These are phyloP conservation scores for Xylaria sp. DNA, from an alignment of 2,329 filamentous ascomycete genomes.

Conservation along the genomic window DNA sequence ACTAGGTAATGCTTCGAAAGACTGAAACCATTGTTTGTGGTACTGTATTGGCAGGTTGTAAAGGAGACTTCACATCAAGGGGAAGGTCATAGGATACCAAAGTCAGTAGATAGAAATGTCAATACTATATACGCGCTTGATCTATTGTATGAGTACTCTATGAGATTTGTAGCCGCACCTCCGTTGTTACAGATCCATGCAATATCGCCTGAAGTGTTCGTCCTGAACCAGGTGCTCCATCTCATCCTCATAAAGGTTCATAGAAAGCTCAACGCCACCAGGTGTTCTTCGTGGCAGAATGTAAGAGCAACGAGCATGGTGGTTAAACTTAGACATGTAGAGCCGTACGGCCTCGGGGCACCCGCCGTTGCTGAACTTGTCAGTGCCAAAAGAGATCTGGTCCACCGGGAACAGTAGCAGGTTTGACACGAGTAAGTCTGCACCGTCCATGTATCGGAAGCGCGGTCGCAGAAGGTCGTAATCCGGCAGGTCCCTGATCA, in stretches of 20 bases:
- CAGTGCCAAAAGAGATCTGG: constrained; percentile 22
- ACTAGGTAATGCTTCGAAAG: neutral
- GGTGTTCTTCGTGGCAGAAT: constrained; percentile 30
- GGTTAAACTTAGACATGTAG: constrained; percentile 29
- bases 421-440: constrained; percentile 26
- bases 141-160: neutral
- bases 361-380: constrained; percentile 32
- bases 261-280: constrained; percentile 36
- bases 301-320: constrained; percentile 15
- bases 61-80: neutral
- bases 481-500: constrained; percentile 20
- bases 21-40: neutral
- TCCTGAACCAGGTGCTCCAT: constrained; percentile 29
- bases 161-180: too few relatives aligned
- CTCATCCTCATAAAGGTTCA: constrained; percentile 38
- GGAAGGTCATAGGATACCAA: neutral
- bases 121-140: neutral
- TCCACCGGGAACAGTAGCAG: constrained; percentile 25
- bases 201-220: constrained; percentile 26
- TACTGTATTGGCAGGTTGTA: neutral
- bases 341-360: constrained; percentile 27
- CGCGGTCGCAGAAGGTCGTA: constrained; percentile 20
- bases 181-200: neutral
- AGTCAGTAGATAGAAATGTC: neutral
- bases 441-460: constrained; percentile 2